Percentiles rank a stretch among this genome's conserved stretches.
phyloP scores from a whole-genome alignment of 2,329 filamentous ascomycete species.

The Alternaria ventricosa region DNA sequence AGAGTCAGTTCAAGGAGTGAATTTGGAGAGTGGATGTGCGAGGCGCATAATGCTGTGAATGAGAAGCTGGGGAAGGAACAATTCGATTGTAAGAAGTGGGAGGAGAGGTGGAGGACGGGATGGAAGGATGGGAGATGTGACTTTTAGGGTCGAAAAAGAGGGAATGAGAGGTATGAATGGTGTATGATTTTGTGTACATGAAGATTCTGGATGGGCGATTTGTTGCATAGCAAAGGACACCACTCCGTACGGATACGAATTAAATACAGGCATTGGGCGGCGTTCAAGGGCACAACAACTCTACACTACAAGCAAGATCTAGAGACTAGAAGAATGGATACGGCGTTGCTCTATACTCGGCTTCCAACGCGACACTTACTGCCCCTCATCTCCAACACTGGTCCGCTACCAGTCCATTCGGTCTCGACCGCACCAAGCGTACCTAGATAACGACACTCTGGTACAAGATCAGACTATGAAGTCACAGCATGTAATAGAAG shows the following conservation, averaged over 20 bases:
- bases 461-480: neutral
- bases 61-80: conserved; percentile 85
- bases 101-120: conserved; percentile 92
- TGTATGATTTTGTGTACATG: conserved; percentile 15
- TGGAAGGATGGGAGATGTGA: conserved; percentile 76
- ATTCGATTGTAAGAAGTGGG: conserved; percentile 89
- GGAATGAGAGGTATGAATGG: neutral
- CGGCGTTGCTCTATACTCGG: neutral
- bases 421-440: neutral
- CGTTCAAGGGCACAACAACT: conserved; percentile 1
- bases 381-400: conserved; percentile 6
- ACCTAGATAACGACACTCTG: neutral
- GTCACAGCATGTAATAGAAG: neutral
- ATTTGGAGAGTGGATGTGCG: conserved; percentile 83
- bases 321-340: neutral
- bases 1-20: conserved; percentile 65
- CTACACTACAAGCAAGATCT: neutral
- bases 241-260: conserved; percentile 7
- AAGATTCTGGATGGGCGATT: neutral
- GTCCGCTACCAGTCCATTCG: neutral
- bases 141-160: conserved; percentile 43
- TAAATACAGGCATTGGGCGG: conserved; percentile 20
- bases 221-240: conserved; percentile 10
- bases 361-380: neutral
- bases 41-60: conserved; percentile 88